phyloP scores from a whole-genome alignment of 306 rosid genomes.

The Benincasa hispida region DNA sequence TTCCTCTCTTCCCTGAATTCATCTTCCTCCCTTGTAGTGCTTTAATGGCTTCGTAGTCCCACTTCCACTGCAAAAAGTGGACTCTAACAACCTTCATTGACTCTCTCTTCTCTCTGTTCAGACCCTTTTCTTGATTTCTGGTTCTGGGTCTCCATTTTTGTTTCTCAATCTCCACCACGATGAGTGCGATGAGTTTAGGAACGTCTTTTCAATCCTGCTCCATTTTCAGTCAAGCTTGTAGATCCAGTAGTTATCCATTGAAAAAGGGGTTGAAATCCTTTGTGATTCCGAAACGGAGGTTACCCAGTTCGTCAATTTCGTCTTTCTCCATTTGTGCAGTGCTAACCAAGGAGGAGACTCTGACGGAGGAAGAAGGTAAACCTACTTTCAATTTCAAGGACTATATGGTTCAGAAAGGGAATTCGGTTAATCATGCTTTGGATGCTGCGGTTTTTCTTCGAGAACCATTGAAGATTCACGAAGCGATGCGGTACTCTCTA shows the following conservation, averaged over 20 bases:
- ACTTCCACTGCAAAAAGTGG: not conserved
- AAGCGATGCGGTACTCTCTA: not conserved
- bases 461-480: not conserved
- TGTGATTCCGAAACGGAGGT: not conserved
- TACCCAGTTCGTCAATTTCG: not conserved
- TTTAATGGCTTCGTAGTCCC: not conserved
- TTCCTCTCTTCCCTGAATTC: not conserved
- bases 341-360: not conserved
- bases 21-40: not conserved
- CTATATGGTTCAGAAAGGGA: not conserved
- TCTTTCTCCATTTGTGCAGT: not conserved
- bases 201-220: not conserved
- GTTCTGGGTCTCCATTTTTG: not conserved
- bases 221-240: not conserved
- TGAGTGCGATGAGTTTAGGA: not conserved
- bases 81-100: not conserved
- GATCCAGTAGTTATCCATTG: not conserved
- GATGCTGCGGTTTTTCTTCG: conserved; percentile 1
- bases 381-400: not conserved
- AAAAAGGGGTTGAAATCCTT: not conserved
- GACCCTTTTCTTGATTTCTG: not conserved
- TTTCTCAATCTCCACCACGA: not conserved
- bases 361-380: not conserved
- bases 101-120: not conserved
- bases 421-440: not conserved